A percentile compares a stretch with the other conserved stretches of the same genome.
Conservation (phyloP, 2,329 filamentous ascomycete species). For the Epichloe glyceriae region DNA sequence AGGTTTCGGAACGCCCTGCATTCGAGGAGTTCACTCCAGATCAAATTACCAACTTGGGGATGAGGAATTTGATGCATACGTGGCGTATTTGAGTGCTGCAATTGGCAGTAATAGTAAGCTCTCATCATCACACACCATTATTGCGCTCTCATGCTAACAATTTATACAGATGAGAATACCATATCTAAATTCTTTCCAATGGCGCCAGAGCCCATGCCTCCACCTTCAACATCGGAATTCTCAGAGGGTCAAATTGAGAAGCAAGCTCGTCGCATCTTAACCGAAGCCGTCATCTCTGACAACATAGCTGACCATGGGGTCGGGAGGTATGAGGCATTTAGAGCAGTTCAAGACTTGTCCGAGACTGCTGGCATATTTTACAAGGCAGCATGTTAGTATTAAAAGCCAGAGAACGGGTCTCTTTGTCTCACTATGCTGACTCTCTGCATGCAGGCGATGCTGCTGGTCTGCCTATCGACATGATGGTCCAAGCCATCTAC, state of each 20-base stretch:
- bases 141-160: background rate
- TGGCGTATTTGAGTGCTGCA: slow-evolving; percentile 29
- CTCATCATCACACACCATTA: background rate
- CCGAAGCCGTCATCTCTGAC: slow-evolving; percentile 7
- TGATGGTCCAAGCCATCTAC: slow-evolving; percentile 23
- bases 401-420: background rate
- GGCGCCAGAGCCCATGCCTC: slow-evolving; percentile 11
- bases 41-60: slow-evolving; percentile 49
- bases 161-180: slow-evolving; percentile 13
- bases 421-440: background rate
- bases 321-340: slow-evolving; percentile 19
- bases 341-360: slow-evolving; percentile 19
- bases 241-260: slow-evolving; percentile 16
- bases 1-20: slow-evolving; percentile 13
- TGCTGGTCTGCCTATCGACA: slow-evolving; percentile 21
- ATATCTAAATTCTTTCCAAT: slow-evolving; percentile 24
- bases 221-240: slow-evolving; percentile 9
- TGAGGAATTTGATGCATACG: slow-evolving; percentile 51
- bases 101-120: slow-evolving; percentile 21
- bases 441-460: slow-evolving; percentile 14
- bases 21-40: slow-evolving; percentile 44
- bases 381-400: slow-evolving; percentile 17
- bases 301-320: background rate
- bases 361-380: slow-evolving; percentile 20
- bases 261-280: slow-evolving; percentile 11